Evolutionary conservation across 1,139 yeast genomes (phyloP), one percentile per base, ranked within the genome.

Genomic region (Saccharomyces pastorianus): DNA sequence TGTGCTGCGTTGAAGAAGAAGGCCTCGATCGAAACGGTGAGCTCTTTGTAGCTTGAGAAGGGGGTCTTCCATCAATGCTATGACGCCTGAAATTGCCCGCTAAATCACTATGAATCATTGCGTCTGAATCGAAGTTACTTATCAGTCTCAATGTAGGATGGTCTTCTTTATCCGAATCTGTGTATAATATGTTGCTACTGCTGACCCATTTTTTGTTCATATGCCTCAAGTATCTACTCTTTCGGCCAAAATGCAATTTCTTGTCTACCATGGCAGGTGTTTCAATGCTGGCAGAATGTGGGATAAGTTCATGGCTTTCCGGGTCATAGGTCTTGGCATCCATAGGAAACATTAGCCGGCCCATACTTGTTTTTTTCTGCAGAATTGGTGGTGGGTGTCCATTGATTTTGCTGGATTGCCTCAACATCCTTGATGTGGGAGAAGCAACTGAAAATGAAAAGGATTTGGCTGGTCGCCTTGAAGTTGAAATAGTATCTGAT

Each of bases 401-500:
- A 49, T 46, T 20, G 41, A 41, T 17, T 34, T 50, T 28, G 13
- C 50, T 49, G 31, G 50, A n/a, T 38, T 38, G 44, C 47, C 55
- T 51, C 17, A 49, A 29, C 2, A 46, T 23, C 11, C 56, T 53
- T 8, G 59, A 48, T 11, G 55, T 46, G 4, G 46, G 48, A 14
- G 55, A 50, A 5, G 55, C 50, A 23, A 54, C 50, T 7, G 58
- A 56, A 34, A 58, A 57, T 29, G 59, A 55, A n/a, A 51, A 38
- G n/a, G 58, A 50, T 26, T 52, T 50, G 6, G 26, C 25, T 50
- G 29, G 51, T 13, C 41, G 38, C 26, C 57, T 55, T 3, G 54
- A 38, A 4, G 44, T 38, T 9, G 25, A 38, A 20, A 38, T 38
- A 38, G 44, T 27, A 28, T 56, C 56, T 4, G 59, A 57, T 49